A percentile compares a stretch with the other conserved stretches of the same genome.
These are phyloP conservation scores for Stachybotrys chartarum DNA, from an alignment of 2,329 filamentous ascomycete genomes.

Conservation along the genomic window DNA sequence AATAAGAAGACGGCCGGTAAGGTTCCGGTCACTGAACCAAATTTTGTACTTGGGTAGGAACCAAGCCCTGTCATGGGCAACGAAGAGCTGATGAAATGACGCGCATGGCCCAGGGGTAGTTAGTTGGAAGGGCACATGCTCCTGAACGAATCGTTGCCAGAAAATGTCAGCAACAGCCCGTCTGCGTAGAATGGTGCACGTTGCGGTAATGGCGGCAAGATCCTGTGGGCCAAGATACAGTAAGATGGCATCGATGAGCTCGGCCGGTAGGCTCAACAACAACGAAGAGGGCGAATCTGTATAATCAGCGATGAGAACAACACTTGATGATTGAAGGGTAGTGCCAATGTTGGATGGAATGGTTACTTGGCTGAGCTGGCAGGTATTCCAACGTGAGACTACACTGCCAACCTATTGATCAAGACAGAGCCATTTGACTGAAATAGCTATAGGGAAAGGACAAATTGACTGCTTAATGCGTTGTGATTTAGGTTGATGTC, in stretches of 20 bases:
- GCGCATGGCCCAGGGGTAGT: slow-evolving; percentile 45
- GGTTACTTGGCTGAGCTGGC: no score
- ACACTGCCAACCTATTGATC: no score
- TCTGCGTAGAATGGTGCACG: slow-evolving; percentile 52
- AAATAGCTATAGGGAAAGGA: no score
- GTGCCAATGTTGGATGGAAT: no score
- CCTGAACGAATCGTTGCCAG: slow-evolving; percentile 66
- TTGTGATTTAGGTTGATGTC: neutral
- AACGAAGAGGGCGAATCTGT: neutral
- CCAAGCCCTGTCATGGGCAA: slow-evolving; percentile 73
- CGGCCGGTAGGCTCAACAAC: slow-evolving; percentile 58
- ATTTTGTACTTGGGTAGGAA: slow-evolving; percentile 74
- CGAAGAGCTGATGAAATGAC: slow-evolving; percentile 65
- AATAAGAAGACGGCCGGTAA: slow-evolving; percentile 69
- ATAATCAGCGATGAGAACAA: neutral
- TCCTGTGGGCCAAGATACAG: slow-evolving; percentile 57
- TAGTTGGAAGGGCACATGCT: slow-evolving; percentile 54
- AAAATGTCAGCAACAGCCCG: slow-evolving; percentile 59
- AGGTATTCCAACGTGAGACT: no score
- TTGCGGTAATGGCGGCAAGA: slow-evolving; percentile 51
- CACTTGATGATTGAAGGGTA: neutral
- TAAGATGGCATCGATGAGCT: slow-evolving; percentile 69
- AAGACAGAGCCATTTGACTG: no score
- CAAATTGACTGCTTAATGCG: no score
- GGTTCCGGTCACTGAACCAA: slow-evolving; percentile 74